Evolutionary conservation across 2,329 filamentous ascomycete genomes (phyloP).

Genomic region (Herpotrichia juniperi): DNA sequence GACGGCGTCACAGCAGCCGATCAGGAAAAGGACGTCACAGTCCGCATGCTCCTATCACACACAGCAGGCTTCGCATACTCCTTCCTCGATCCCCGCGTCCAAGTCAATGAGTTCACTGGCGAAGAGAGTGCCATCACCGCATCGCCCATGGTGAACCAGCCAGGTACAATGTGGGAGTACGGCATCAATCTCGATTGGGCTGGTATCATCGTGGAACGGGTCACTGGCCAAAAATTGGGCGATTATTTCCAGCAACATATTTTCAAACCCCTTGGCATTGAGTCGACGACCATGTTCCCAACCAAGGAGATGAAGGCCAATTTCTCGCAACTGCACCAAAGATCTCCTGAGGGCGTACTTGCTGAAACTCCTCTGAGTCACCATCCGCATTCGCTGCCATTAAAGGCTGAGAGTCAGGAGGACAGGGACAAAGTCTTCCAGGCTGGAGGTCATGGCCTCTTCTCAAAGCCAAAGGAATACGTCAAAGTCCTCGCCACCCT

Average conservation of each 20-base stretch:
- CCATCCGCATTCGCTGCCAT: slow-evolving; percentile 57
- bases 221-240: slow-evolving; percentile 50
- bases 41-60: slow-evolving; percentile 58
- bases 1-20: slow-evolving; percentile 42
- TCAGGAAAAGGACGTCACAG: slow-evolving; percentile 53
- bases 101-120: slow-evolving; percentile 61
- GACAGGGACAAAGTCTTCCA: slow-evolving; percentile 58
- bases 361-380: slow-evolving; percentile 48
- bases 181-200: slow-evolving; percentile 57
- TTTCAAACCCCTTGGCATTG: slow-evolving; percentile 53
- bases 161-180: slow-evolving; percentile 67
- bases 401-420: slow-evolving; percentile 52
- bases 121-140: slow-evolving; percentile 56
- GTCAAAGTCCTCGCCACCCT: slow-evolving; percentile 65
- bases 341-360: slow-evolving; percentile 50
- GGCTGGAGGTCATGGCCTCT: slow-evolving; percentile 67
- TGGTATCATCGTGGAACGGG: slow-evolving; percentile 54
- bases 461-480: slow-evolving; percentile 65
- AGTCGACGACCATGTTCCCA: slow-evolving; percentile 64
- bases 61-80: slow-evolving; percentile 58
- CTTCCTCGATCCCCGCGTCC: slow-evolving; percentile 54
- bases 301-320: slow-evolving; percentile 59
- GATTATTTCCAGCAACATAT: slow-evolving; percentile 56
- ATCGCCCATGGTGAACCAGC: slow-evolving; percentile 66
- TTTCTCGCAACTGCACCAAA: slow-evolving; percentile 63